phyloP scores from a whole-genome alignment of 148 eudicot genomes.

The Hydrangea macrophylla region DNA sequence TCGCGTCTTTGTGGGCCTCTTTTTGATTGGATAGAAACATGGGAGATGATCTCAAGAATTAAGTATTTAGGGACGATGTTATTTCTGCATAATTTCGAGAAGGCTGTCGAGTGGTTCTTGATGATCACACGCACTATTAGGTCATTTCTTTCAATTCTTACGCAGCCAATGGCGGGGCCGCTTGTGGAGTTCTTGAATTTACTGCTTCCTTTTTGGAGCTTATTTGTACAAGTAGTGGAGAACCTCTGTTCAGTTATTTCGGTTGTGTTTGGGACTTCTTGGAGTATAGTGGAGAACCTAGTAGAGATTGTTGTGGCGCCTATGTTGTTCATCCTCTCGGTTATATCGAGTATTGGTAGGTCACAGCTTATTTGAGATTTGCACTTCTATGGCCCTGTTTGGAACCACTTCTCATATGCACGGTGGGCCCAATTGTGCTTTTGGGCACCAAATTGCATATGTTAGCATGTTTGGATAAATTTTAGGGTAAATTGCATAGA shows the following conservation, averaged over 20 bases:
- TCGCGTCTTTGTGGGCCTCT: slow-evolving; percentile 89
- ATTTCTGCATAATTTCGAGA: slow-evolving; percentile 82
- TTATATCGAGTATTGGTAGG: slow-evolving; percentile 73
- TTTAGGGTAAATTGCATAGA: too few relatives aligned
- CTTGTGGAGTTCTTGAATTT: slow-evolving; percentile 41
- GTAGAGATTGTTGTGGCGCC: slow-evolving; percentile 62
- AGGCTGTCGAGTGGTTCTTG: slow-evolving; percentile 82
- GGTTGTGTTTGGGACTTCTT: slow-evolving; percentile 46
- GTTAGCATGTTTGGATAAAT: too few relatives aligned
- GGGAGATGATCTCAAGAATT: slow-evolving; percentile 95
- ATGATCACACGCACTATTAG: slow-evolving; percentile 62
- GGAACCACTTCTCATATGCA: too few relatives aligned
- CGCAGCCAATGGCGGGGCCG: slow-evolving; percentile 81
- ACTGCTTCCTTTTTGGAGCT: slow-evolving; percentile 64
- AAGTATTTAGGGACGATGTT: slow-evolving; percentile 94
- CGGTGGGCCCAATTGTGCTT: too few relatives aligned
- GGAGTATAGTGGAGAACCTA: slow-evolving; percentile 43
- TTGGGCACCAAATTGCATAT: too few relatives aligned
- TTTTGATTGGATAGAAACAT: slow-evolving; percentile 93
- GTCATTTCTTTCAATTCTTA: slow-evolving; percentile 65
- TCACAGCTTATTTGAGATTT: slow-evolving; percentile 8
- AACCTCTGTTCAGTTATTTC: slow-evolving; percentile 47
- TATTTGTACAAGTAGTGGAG: slow-evolving; percentile 34
- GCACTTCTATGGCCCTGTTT: too few relatives aligned
- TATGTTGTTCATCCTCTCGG: slow-evolving; percentile 57